These are phyloP conservation scores for Pseudonitzschia pungens DNA, from an alignment of 108 stramenopile genomes.

Conservation along the genomic window DNA sequence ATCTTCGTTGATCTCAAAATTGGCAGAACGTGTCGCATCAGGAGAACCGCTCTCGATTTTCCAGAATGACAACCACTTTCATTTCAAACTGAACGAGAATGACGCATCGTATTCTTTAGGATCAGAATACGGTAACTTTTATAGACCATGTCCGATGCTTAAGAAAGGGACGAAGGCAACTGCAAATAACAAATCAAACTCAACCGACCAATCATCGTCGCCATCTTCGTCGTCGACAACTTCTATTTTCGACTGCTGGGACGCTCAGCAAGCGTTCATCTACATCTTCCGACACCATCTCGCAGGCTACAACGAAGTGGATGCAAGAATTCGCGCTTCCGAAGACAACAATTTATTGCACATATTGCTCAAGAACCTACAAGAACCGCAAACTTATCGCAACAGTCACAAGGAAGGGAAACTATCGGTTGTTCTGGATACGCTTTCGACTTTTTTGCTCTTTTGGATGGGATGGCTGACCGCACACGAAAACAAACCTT, in stretches of 20 bases:
- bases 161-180: neutral
- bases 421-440: neutral
- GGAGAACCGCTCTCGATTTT: slow-evolving; percentile 31
- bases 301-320: slow-evolving; percentile 35
- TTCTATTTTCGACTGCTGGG: slow-evolving; percentile 29
- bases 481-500: neutral
- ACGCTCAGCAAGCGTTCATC: slow-evolving; percentile 35
- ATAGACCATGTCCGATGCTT: slow-evolving; percentile 20
- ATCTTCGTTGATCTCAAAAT: slow-evolving; percentile 21
- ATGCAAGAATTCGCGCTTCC: neutral
- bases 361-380: neutral
- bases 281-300: slow-evolving; percentile 34
- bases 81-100: neutral
- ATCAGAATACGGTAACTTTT: slow-evolving; percentile 14
- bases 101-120: slow-evolving; percentile 5
- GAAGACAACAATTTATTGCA: neutral
- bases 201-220: neutral
- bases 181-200: neutral
- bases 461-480: slow-evolving; percentile 15
- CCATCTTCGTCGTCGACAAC: neutral
- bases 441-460: slow-evolving; percentile 6
- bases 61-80: neutral
- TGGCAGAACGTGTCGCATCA: slow-evolving; percentile 44
- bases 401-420: neutral
- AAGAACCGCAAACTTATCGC: neutral